Evolutionary conservation across 1,139 yeast species (phyloP).

Genomic region (Nakaseomyces nivariensis): DNA sequence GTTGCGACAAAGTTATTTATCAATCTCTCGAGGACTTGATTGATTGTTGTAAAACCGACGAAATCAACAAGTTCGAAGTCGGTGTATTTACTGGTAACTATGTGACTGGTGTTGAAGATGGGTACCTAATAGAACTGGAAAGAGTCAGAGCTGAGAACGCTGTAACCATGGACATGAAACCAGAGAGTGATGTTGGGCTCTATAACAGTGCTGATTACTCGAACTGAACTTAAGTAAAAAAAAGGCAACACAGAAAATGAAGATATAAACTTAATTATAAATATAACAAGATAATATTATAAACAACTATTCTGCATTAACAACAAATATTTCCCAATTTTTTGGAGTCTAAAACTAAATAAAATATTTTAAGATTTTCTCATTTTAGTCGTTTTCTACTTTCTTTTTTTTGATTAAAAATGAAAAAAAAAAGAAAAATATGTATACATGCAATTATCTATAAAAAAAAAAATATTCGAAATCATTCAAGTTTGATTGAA

Average conservation of each 20-base stretch:
- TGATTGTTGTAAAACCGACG: slow-evolving; percentile 59
- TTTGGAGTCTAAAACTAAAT: no score
- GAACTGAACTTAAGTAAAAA: neutral
- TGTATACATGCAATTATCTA: no score
- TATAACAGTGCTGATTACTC: slow-evolving; percentile 76
- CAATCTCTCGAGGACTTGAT: slow-evolving; percentile 76
- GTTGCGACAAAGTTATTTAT: slow-evolving; percentile 86
- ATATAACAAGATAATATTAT: neutral
- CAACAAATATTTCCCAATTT: no score
- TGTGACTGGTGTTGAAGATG: slow-evolving; percentile 83
- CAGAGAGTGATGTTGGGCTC: slow-evolving; percentile 84
- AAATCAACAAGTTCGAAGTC: slow-evolving; percentile 56
- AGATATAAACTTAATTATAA: neutral
- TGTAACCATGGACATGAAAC: slow-evolving; percentile 55
- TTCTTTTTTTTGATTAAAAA: no score
- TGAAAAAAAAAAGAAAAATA: no score
- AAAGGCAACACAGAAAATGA: neutral
- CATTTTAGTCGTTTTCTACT: no score
- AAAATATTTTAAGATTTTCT: no score
- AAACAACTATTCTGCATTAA: no score
- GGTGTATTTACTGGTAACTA: slow-evolving; percentile 97
- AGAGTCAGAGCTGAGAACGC: slow-evolving; percentile 74
- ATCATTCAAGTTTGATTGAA: no score
- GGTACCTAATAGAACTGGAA: slow-evolving; percentile 74
- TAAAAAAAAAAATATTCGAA: neutral